Percentiles rank a stretch among this genome's conserved stretches.
Conservation (phyloP, 768 basidiomycete genomes). For the Termitomyces sp. region DNA sequence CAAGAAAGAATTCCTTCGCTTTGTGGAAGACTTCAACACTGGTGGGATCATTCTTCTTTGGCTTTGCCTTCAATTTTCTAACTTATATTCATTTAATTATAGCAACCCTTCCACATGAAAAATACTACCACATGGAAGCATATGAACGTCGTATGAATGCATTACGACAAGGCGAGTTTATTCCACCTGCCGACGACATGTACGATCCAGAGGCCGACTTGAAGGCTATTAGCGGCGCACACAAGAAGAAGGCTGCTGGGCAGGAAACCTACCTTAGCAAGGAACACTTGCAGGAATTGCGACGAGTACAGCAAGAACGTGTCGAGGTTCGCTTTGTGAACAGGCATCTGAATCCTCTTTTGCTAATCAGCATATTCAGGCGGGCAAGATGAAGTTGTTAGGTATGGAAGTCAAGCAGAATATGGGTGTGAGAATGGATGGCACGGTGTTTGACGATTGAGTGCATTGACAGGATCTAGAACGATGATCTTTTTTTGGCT, state of each 20-base stretch:
- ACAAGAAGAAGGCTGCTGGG: constrained; percentile 66
- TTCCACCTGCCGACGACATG: constrained; percentile 64
- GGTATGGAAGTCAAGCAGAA: constrained; percentile 85
- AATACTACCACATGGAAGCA: constrained; percentile 88
- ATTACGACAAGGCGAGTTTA: constrained; percentile 76
- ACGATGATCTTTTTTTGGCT: not conserved
- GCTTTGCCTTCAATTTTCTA: not conserved
- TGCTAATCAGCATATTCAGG: constrained; percentile 31
- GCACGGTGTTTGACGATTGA: constrained; percentile 50
- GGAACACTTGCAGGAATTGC: constrained; percentile 78
- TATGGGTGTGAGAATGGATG: constrained; percentile 88
- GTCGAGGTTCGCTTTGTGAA: constrained; percentile 51
- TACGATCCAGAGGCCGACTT: constrained; percentile 88
- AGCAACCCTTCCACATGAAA: constrained; percentile 94
- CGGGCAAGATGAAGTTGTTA: constrained; percentile 79
- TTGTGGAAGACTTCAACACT: constrained; percentile 83
- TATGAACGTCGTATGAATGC: constrained; percentile 85
- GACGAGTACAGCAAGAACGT: constrained; percentile 83
- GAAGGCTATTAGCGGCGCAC: constrained; percentile 65
- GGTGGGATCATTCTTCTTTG: constrained; percentile 37
- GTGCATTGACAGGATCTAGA: not conserved
- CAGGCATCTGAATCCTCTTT: not conserved
- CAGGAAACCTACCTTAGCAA: constrained; percentile 72
- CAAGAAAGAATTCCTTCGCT: constrained; percentile 80
- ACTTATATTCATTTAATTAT: not conserved